These are phyloP conservation scores for Vitis cinerea DNA, from an alignment of 164 flowering plant genomes.

Conservation along the genomic window DNA sequence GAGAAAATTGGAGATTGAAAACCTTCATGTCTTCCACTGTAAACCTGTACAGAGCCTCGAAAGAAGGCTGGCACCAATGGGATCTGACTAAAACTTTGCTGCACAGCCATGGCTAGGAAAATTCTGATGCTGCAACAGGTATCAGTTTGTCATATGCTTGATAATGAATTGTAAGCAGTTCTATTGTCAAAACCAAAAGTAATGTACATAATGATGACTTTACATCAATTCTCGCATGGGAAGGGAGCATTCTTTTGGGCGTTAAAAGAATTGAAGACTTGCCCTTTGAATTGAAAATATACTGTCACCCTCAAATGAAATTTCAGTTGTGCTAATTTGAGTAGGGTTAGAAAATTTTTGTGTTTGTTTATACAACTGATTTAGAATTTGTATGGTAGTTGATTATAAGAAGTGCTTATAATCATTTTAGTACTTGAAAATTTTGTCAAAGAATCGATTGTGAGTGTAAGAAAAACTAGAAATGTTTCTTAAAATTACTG, in stretches of 20 bases:
- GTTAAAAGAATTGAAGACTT: no score
- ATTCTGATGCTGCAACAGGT: constrained; percentile 3
- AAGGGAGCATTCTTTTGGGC: not conserved
- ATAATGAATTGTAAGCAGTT: not conserved
- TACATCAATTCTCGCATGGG: not conserved
- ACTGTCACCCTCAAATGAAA: no score
- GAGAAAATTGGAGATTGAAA: not conserved
- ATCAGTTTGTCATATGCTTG: not conserved
- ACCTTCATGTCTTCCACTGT: not conserved
- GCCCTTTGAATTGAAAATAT: no score
- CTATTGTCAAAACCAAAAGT: not conserved
- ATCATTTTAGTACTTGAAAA: no score
- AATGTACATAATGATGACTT: not conserved
- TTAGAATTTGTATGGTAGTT: no score
- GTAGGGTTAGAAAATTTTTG: no score
- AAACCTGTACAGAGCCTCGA: not conserved
- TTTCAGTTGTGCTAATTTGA: no score
- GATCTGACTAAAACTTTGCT: constrained; percentile 2
- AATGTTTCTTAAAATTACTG: no score
- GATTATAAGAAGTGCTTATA: no score
- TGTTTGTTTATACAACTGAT: no score
- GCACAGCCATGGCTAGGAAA: not conserved
- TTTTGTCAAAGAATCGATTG: no score
- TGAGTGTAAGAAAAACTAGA: no score
- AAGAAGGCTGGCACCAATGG: not conserved